Percentiles rank a stretch among this genome's conserved stretches.
Conservation (phyloP, 192 early-diverging fungal genomes). For the Bifiguratus adelaidae region DNA sequence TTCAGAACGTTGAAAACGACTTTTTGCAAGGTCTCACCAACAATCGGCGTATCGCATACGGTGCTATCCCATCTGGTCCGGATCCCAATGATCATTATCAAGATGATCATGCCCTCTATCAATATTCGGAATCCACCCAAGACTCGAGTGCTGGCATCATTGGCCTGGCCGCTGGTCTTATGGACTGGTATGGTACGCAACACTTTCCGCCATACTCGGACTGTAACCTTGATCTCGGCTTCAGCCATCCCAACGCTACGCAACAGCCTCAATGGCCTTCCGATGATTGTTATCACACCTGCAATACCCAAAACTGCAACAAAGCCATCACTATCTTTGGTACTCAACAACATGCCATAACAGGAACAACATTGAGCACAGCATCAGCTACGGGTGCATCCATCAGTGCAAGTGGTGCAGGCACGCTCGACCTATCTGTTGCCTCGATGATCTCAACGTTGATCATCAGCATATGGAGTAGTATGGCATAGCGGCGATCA, state of each 20-base stretch:
- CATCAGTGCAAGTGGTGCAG: too few relatives aligned
- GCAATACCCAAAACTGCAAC: constrained; percentile 9
- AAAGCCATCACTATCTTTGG: background rate
- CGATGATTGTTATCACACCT: constrained; percentile 29
- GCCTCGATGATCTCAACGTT: too few relatives aligned
- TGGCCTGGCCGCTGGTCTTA: constrained; percentile 19
- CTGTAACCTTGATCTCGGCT: constrained; percentile 22
- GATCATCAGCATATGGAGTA: too few relatives aligned
- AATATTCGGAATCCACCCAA: constrained; percentile 37
- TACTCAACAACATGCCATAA: too few relatives aligned
- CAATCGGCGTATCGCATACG: constrained; percentile 40
- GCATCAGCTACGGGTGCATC: background rate
- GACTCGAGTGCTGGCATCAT: background rate
- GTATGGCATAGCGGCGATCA: too few relatives aligned
- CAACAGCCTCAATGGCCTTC: constrained; percentile 14
- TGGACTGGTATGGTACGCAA: constrained; percentile 18
- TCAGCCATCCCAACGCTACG: constrained; percentile 21
- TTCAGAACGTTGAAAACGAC: constrained; percentile 30
- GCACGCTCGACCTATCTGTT: too few relatives aligned
- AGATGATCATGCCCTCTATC: constrained; percentile 37
- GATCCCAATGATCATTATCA: constrained; percentile 35
- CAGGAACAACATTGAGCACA: background rate
- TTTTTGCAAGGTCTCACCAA: constrained; percentile 23
- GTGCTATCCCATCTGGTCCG: constrained; percentile 45
- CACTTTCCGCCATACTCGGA: constrained; percentile 23